Conservation (phyloP, 2,329 filamentous ascomycete genomes). For the Beauveria rudraprayagi region DNA sequence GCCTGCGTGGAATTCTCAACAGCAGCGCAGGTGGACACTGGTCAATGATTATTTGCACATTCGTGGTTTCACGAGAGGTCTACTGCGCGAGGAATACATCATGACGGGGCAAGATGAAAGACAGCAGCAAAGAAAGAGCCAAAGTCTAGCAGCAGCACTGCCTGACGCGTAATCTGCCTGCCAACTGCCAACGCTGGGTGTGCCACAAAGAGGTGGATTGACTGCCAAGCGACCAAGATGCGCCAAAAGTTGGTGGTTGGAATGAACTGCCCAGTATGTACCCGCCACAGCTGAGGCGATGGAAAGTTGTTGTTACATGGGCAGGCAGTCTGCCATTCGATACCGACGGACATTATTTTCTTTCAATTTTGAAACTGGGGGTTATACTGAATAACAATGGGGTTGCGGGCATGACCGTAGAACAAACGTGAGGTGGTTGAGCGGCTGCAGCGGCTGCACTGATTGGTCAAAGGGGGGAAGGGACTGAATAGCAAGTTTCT, state of each 20-base stretch:
- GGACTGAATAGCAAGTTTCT: not conserved
- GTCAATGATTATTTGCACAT: too few relatives aligned
- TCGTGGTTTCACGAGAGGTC: too few relatives aligned
- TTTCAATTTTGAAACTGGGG: not conserved
- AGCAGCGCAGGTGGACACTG: too few relatives aligned
- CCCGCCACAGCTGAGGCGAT: not conserved
- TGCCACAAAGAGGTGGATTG: not conserved
- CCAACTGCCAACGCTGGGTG: not conserved
- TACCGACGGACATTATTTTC: not conserved
- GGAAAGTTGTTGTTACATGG: not conserved
- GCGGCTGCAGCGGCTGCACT: not conserved
- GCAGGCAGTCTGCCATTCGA: not conserved
- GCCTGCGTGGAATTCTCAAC: too few relatives aligned
- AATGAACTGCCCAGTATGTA: not conserved
- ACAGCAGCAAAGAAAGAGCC: not conserved
- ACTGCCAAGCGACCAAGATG: not conserved
- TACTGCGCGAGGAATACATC: too few relatives aligned
- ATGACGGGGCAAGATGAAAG: too few relatives aligned
- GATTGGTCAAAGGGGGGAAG: not conserved
- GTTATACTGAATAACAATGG: not conserved
- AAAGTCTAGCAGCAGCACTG: not conserved
- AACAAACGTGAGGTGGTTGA: not conserved
- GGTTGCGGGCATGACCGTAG: not conserved
- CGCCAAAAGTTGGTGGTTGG: not conserved
- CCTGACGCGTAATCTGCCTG: conserved; percentile 3